Evolutionary conservation across 1,139 yeast genomes (phyloP), one percentile per base, ranked within the genome.

Genomic region (Hansenula lynferdii): DNA sequence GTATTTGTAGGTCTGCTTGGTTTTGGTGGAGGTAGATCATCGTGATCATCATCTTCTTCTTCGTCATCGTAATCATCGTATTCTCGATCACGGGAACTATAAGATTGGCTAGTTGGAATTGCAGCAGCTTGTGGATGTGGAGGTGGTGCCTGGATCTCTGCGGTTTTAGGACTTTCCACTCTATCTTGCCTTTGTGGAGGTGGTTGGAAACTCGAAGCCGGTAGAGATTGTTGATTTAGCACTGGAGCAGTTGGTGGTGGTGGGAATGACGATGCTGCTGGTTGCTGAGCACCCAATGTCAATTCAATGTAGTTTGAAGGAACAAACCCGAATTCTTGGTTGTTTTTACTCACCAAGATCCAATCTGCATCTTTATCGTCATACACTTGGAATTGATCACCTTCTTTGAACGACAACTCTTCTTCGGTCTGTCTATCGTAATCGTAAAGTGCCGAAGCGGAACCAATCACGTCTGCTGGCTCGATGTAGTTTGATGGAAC

Each of bases 371-470:
- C 98, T 42, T 78, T 75, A 50, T 81, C 76, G 56, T 90, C 97
- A 57, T 73, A 92, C 15, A 92, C 78, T 45, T 85, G 80, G 53
- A 92, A 85, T 22, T 43, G 43, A 9, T 81, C 82, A 38, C 83
- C 85, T 63, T 92, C 98, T 25, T 67, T 66, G 56, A 94, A 89
- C 1, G 85, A 67, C 35, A 92, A 64, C 59, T 92, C 99, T 62
- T 92, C 99, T 40, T 86, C 96, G 0, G 96, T 89, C 62, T 92
- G 97, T 50, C 83, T 82, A 39, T 81, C 86, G 57, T 94, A 92
- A 54, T 86, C 95, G 56, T 80, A 92, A 41, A 90, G 64, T 0
- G 97, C 96, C 12, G 64, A 63, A 11, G 95, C 95, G 2, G 67
- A 58, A 29, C 72, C 69, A 18, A 66, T 56, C 6, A 69, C 63